Conservation (phyloP, 2,329 filamentous ascomycete species). For the Cladorrhinum sp. region DNA sequence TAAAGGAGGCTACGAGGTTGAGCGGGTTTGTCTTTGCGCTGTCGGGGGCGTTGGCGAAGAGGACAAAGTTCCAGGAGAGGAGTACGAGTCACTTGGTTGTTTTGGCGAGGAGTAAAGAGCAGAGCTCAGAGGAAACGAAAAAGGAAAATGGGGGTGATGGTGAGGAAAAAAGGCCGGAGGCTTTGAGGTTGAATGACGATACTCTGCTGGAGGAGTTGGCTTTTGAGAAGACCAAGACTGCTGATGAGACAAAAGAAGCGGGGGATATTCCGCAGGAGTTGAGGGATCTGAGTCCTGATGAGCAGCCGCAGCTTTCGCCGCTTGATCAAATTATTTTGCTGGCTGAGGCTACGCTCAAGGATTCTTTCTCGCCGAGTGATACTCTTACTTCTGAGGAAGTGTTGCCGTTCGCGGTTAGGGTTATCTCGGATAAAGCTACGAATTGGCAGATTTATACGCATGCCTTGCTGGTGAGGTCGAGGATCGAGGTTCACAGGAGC, state of each 20-base stretch:
- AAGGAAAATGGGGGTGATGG: conserved; percentile 25
- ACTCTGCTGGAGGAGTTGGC: conserved; percentile 85
- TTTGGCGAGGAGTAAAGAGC: conserved; percentile 72
- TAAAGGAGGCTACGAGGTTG: conserved; percentile 63
- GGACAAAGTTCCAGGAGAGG: conserved; percentile 75
- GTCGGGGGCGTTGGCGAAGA: conserved; percentile 82
- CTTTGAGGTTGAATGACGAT: conserved; percentile 82
- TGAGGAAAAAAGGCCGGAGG: conserved; percentile 52
- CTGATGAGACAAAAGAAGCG: conserved; percentile 33
- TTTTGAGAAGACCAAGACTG: conserved; percentile 59
- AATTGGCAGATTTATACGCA: conserved; percentile 99
- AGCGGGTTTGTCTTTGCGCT: conserved; percentile 78
- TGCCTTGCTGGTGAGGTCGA: conserved; percentile 80
- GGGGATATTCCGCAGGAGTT: conserved; percentile 58
- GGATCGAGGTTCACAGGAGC: conserved; percentile 84
- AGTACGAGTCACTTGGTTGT: conserved; percentile 87
- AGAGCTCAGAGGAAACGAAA: too few relatives aligned
- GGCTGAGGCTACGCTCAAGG: conserved; percentile 82
- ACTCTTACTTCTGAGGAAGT: conserved; percentile 91
- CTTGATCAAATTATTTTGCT: conserved; percentile 89
- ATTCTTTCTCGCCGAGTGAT: conserved; percentile 78
- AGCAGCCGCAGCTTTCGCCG: conserved; percentile 77
- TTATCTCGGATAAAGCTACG: conserved; percentile 81
- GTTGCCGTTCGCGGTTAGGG: conserved; percentile 82
- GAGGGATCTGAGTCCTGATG: conserved; percentile 65